These are phyloP conservation scores for Staphylotrichum longicolle DNA, from an alignment of 495 filamentous ascomycete species.

Conservation along the genomic window DNA sequence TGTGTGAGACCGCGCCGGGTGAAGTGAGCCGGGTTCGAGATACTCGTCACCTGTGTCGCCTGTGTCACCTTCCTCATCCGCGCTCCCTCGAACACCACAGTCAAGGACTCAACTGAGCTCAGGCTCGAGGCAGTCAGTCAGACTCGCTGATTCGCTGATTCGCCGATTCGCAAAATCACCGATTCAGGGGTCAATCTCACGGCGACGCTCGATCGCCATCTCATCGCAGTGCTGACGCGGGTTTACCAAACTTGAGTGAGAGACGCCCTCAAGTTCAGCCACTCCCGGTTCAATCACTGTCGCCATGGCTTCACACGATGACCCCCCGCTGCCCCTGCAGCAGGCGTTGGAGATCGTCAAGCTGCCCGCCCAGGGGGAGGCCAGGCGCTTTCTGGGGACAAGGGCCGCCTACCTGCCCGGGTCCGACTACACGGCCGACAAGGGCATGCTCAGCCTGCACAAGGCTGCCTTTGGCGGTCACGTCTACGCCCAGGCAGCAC, in stretches of 20 bases:
- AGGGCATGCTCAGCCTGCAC: conserved; percentile 17
- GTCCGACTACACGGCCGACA: conserved; percentile 26
- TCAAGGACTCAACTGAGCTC: too few relatives aligned
- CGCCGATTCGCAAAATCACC: too few relatives aligned
- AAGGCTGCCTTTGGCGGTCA: conserved; percentile 59
- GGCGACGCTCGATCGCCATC: too few relatives aligned
- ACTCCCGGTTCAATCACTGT: not conserved
- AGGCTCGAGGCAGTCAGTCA: too few relatives aligned
- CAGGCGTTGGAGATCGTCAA: conserved; percentile 38
- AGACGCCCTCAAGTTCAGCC: not conserved
- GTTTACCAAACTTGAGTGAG: too few relatives aligned
- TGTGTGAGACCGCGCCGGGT: not conserved
- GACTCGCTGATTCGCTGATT: too few relatives aligned
- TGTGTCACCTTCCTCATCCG: too few relatives aligned
- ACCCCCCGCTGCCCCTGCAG: conserved; percentile 38
- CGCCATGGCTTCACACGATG: conserved; percentile 17
- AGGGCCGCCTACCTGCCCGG: conserved; percentile 37
- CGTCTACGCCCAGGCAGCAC: conserved; percentile 64
- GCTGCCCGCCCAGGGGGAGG: conserved; percentile 29
- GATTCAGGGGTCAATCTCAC: too few relatives aligned
- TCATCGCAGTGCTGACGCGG: too few relatives aligned
- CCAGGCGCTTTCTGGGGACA: conserved; percentile 41
- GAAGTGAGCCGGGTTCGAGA: not conserved
- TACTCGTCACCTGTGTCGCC: too few relatives aligned
- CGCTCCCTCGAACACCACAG: too few relatives aligned